These are phyloP conservation scores for Candolleomyces eurysporus DNA, from an alignment of 768 basidiomycete species.

Conservation along the genomic window DNA sequence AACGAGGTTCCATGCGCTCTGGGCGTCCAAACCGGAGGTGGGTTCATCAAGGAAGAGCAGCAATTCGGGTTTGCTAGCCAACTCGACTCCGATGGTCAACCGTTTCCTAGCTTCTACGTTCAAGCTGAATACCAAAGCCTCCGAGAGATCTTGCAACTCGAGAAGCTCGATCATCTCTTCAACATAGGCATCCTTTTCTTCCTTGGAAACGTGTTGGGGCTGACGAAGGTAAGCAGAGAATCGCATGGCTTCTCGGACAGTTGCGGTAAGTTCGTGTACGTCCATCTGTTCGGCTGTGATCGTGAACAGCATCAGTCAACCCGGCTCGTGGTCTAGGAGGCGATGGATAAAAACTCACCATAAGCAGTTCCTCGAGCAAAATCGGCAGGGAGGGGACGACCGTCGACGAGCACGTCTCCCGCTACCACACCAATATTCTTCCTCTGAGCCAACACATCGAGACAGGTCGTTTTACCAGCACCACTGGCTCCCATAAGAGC, in stretches of 20 bases:
- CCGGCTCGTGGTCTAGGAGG: constrained; percentile 14
- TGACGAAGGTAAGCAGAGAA: constrained; percentile 87
- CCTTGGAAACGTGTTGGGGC: constrained; percentile 58
- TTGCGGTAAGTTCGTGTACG: constrained; percentile 77
- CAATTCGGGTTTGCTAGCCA: constrained; percentile 82
- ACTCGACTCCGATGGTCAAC: constrained; percentile 87
- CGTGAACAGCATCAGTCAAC: constrained; percentile 20
- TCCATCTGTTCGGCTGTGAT: constrained; percentile 76
- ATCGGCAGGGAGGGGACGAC: constrained; percentile 54
- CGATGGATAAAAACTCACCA: constrained; percentile 37
- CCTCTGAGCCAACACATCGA: constrained; percentile 70
- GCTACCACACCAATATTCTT: constrained; percentile 67
- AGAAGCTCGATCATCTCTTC: constrained; percentile 83
- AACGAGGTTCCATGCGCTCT: constrained; percentile 76
- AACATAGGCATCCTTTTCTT: constrained; percentile 77
- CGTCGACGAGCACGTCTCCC: constrained; percentile 66
- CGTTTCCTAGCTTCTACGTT: constrained; percentile 76
- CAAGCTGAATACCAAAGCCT: constrained; percentile 75
- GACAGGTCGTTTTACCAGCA: constrained; percentile 72
- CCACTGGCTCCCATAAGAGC: constrained; percentile 88
- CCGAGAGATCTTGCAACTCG: constrained; percentile 80
- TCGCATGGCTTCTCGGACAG: constrained; percentile 81
- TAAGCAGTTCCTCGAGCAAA: constrained; percentile 73
- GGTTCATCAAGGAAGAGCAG: constrained; percentile 66
- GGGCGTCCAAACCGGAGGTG: constrained; percentile 43